Conservation (phyloP, 2,329 filamentous ascomycete genomes). For the Venturia effusa region DNA sequence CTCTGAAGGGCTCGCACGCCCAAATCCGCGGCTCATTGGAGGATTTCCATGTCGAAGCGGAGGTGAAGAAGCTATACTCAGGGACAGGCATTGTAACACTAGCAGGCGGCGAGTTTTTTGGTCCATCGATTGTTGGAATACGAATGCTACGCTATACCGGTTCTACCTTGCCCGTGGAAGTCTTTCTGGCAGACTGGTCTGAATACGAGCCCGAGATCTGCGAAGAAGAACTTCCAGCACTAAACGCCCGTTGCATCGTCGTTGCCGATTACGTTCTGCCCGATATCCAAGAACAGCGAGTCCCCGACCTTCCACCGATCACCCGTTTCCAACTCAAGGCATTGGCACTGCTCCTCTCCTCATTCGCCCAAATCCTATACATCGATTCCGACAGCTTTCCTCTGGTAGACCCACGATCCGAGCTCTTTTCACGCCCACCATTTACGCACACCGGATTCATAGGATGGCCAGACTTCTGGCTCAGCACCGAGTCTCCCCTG, state of each 20-base stretch:
- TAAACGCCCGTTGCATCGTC: constrained; percentile 34
- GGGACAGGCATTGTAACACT: constrained; percentile 26
- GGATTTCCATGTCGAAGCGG: constrained; percentile 4
- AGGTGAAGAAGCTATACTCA: constrained; percentile 12
- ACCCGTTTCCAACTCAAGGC: constrained; percentile 37
- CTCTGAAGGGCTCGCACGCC: constrained; percentile 1
- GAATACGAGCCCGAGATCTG: constrained; percentile 34
- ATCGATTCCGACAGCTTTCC: constrained; percentile 39
- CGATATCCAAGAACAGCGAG: neutral
- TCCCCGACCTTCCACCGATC: constrained; percentile 20
- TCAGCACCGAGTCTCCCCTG: constrained; percentile 25
- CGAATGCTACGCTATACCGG: constrained; percentile 35
- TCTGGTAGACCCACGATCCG: constrained; percentile 24
- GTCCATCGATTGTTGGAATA: constrained; percentile 33
- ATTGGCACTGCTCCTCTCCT: constrained; percentile 38
- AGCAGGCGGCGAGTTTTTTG: constrained; percentile 32
- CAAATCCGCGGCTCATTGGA: neutral
- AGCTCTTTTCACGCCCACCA: constrained; percentile 30
- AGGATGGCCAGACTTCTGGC: constrained; percentile 40
- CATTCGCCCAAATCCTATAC: constrained; percentile 39
- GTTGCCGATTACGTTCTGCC: constrained; percentile 30
- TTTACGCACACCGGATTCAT: constrained; percentile 32
- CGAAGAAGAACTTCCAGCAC: constrained; percentile 29
- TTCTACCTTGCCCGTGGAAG: constrained; percentile 33
- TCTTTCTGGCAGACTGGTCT: constrained; percentile 30